Evolutionary conservation across 1,139 yeast species (phyloP), one percentile per base, ranked within the genome.

Genomic region (Arxiozyma slooffiae): DNA sequence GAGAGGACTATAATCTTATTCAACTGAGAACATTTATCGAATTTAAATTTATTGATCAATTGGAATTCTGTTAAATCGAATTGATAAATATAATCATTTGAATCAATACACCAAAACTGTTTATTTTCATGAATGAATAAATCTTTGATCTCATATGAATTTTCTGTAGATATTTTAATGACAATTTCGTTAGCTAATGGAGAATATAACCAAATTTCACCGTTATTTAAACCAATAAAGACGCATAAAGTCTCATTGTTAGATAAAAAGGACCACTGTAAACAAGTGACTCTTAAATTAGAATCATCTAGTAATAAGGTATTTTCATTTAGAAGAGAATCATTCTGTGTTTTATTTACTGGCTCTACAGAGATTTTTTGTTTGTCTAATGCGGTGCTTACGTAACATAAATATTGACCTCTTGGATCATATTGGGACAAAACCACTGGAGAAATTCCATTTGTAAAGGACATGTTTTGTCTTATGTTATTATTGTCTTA

Each of bases 291-390:
- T 55, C 72, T 72, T 44, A 72, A 66, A 30, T 79, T 76, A 58
- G 67, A 53, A 20, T 79, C 80, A 44, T 80, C 87, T 48, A 87
- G 71, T 24, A 73, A 66, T 49, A 71, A 69, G 21, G 53, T 58
- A 26, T 54, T 55, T 34, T 61, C 64, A 46, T 58, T 59, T 7
- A 55, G 46, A 2, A 54, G 45, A 16, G 72, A 71, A 39, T 64
- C 64, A 18, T 74, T 74, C 48, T 78, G 71, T 8, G 73, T 64
- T 8, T 75, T 67, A 22, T 73, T 72, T 7, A 79, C 68, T 7
- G 85, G 75, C 58, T 78, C 82, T 3, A 86, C 85, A 56, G 82
- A 76, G 46, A 89, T 70, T 59, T 82, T 81, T 62, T 86, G 92
- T 9, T 81, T 74, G 63, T 88, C 95, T 55, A 89, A 74, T 3